Evolutionary conservation across 345 rosid genomes (phyloP).

Genomic region (Arabis hirsuta): DNA sequence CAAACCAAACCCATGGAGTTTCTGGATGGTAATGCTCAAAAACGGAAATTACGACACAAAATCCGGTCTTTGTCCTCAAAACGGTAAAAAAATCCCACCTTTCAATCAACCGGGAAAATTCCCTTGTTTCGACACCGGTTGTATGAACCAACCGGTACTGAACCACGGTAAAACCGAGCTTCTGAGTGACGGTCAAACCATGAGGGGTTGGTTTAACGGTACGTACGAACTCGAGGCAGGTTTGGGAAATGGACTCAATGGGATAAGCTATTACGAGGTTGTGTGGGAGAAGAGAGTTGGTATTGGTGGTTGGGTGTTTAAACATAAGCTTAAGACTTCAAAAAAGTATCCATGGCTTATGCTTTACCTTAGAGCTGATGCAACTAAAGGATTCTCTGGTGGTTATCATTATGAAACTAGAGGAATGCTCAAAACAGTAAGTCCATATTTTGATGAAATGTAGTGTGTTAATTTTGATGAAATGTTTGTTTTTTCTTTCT

Average conservation of each 20-base stretch:
- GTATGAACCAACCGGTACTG: constrained; percentile 82
- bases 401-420: constrained; percentile 78
- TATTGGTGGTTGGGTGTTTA: constrained; percentile 73
- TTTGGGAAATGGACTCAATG: constrained; percentile 29
- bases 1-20: constrained; percentile 74
- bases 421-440: constrained; percentile 79
- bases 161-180: constrained; percentile 61
- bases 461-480: too few species aligned
- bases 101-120: constrained; percentile 52
- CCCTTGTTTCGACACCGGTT: constrained; percentile 78
- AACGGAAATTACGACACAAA: constrained; percentile 81
- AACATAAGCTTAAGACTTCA: constrained; percentile 70
- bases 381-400: constrained; percentile 73
- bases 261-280: constrained; percentile 61
- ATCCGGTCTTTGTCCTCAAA: constrained; percentile 65
- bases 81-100: constrained; percentile 61
- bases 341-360: constrained; percentile 83
- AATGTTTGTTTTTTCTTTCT: too few species aligned
- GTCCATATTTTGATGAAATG: constrained; percentile 18
- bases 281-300: constrained; percentile 77
- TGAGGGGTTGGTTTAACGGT: constrained; percentile 81
- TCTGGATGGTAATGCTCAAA: constrained; percentile 92
- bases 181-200: constrained; percentile 49
- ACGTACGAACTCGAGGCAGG: constrained; percentile 64
- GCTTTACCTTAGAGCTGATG: constrained; percentile 92